Evolutionary conservation across 495 filamentous ascomycete genomes (phyloP).

Genomic region (Penicillium arizonense): DNA sequence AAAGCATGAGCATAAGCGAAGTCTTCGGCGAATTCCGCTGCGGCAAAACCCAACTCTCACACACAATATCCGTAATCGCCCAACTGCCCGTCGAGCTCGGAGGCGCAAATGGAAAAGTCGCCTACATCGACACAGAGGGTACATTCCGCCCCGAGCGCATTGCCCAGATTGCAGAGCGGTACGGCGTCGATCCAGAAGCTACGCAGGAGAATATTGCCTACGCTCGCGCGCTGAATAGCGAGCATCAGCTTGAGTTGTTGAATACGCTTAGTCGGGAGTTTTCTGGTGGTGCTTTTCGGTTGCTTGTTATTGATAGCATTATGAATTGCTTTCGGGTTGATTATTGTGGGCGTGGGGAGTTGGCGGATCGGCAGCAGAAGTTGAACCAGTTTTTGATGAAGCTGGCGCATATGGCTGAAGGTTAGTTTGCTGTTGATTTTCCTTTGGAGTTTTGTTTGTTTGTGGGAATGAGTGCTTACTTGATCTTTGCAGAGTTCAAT

Average conservation of each 20-base stretch:
- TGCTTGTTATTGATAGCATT: slow-evolving; percentile 76
- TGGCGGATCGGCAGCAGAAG: slow-evolving; percentile 76
- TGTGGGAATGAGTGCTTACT: not conserved
- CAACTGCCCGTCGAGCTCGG: slow-evolving; percentile 61
- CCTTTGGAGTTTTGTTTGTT: not conserved
- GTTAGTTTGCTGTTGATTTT: slow-evolving; percentile 29
- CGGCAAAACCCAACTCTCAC: slow-evolving; percentile 70
- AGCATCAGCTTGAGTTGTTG: slow-evolving; percentile 72
- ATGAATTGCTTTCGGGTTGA: slow-evolving; percentile 79
- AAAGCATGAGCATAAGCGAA: slow-evolving; percentile 79
- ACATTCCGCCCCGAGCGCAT: slow-evolving; percentile 75
- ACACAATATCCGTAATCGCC: slow-evolving; percentile 69
- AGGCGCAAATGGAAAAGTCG: slow-evolving; percentile 75
- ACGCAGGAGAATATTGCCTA: slow-evolving; percentile 76
- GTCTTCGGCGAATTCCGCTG: slow-evolving; percentile 73
- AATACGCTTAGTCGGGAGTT: slow-evolving; percentile 66
- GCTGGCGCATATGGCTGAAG: slow-evolving; percentile 72
- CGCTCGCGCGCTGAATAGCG: slow-evolving; percentile 69
- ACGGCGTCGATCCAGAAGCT: slow-evolving; percentile 63
- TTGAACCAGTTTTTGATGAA: slow-evolving; percentile 69
- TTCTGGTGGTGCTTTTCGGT: slow-evolving; percentile 64
- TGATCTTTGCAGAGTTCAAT: slow-evolving; percentile 62
- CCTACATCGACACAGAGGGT: slow-evolving; percentile 80
- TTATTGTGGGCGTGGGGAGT: slow-evolving; percentile 70
- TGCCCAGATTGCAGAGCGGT: slow-evolving; percentile 71